Evolutionary conservation across 768 basidiomycete species (phyloP).

Genomic region (Podaxis sp.): DNA sequence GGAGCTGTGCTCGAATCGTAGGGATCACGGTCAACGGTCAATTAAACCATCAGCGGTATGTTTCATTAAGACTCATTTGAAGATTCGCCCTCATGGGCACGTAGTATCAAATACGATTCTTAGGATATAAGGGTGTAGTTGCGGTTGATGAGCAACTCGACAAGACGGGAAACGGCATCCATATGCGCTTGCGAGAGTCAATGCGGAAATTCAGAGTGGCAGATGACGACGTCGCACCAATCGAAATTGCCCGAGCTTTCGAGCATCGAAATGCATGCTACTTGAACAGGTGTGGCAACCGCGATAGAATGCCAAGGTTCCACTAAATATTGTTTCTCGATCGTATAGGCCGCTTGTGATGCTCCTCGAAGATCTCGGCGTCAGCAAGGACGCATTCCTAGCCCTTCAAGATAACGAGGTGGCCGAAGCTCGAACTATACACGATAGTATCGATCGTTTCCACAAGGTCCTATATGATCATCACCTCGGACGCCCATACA

Average conservation of each 20-base stretch:
- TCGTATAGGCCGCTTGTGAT: conserved; percentile 60
- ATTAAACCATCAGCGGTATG: conserved; percentile 60
- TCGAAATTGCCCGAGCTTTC: conserved; percentile 72
- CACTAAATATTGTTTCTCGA: background rate
- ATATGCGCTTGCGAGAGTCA: conserved; percentile 65
- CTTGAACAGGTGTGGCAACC: conserved; percentile 56
- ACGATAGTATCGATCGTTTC: conserved; percentile 50
- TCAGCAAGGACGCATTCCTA: conserved; percentile 52
- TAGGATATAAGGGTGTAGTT: conserved; percentile 83
- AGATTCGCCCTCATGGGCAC: background rate
- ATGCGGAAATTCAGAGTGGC: conserved; percentile 73
- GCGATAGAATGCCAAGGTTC: conserved; percentile 3
- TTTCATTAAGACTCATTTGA: background rate
- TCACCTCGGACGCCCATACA: conserved; percentile 39
- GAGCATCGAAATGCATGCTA: conserved; percentile 56
- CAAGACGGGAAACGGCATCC: conserved; percentile 40
- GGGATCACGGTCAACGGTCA: conserved; percentile 24
- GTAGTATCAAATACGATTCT: conserved; percentile 76
- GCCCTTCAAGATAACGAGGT: conserved; percentile 59
- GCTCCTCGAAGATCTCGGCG: conserved; percentile 74
- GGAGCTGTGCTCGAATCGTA: conserved; percentile 42
- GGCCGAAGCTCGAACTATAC: conserved; percentile 51
- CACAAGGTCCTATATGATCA: conserved; percentile 45
- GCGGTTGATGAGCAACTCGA: conserved; percentile 55
- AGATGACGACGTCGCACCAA: conserved; percentile 44